Conservation (phyloP, 495 filamentous ascomycete genomes). For the Aspergillus heteromorphus region DNA sequence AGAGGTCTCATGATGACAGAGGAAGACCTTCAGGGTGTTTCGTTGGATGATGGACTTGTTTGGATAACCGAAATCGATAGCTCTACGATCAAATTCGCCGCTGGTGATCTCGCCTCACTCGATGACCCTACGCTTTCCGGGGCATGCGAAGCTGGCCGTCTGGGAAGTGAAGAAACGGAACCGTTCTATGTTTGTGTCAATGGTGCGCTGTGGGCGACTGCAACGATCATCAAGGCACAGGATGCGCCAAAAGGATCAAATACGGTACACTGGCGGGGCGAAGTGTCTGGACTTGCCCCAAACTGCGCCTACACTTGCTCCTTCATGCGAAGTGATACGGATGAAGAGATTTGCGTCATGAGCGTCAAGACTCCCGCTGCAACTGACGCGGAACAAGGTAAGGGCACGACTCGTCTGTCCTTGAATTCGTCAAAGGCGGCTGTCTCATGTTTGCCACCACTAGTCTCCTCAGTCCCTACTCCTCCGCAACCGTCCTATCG, state of each 20-base stretch:
- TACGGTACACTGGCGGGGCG: constrained; percentile 61
- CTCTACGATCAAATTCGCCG: constrained; percentile 77
- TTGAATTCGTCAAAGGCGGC: neutral
- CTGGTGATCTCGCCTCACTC: constrained; percentile 55
- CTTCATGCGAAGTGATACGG: constrained; percentile 70
- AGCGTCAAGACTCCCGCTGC: constrained; percentile 75
- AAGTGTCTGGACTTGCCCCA: constrained; percentile 84
- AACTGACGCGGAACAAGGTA: constrained; percentile 61
- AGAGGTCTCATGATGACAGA: constrained; percentile 66
- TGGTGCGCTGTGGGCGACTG: constrained; percentile 81
- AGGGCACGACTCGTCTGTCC: constrained; percentile 12
- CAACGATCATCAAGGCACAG: constrained; percentile 55
- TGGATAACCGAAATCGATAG: constrained; percentile 84
- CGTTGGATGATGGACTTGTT: constrained; percentile 72
- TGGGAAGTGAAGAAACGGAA: constrained; percentile 50
- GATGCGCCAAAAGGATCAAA: constrained; percentile 49
- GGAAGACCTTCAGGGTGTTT: constrained; percentile 74
- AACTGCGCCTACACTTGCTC: constrained; percentile 81
- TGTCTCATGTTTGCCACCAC: constrained; percentile 8
- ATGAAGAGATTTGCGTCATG: constrained; percentile 67
- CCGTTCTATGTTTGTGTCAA: constrained; percentile 89
- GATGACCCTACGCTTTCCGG: constrained; percentile 32
- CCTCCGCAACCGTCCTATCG: constrained; percentile 59
- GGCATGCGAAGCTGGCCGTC: constrained; percentile 26
- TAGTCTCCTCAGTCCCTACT: constrained; percentile 38